phyloP scores from a whole-genome alignment of 495 filamentous ascomycete genomes.

The Aspergillus ellipticus region DNA sequence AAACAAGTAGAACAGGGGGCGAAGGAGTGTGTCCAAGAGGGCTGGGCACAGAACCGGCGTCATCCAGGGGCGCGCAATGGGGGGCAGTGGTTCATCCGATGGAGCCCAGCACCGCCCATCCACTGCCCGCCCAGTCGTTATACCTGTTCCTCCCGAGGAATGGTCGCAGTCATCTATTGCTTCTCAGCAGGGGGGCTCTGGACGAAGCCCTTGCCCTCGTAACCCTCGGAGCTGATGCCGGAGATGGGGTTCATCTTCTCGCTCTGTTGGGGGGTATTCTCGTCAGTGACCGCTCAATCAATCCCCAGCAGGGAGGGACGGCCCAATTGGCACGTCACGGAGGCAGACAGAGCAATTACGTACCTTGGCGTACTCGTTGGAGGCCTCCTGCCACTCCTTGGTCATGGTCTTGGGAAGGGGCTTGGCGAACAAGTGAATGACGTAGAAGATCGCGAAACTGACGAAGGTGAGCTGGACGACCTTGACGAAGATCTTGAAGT shows the following conservation, averaged over 20 bases:
- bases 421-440: constrained; percentile 61
- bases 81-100: constrained; percentile 4
- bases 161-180: constrained; percentile 27
- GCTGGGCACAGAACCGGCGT: constrained; percentile 18
- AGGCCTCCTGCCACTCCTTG: constrained; percentile 89
- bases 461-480: constrained; percentile 56
- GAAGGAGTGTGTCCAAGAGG: constrained; percentile 19
- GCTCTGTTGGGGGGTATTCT: constrained; percentile 43
- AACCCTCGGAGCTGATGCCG: constrained; percentile 75
- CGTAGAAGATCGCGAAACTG: constrained; percentile 62
- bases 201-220: constrained; percentile 76
- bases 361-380: constrained; percentile 90
- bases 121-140: constrained; percentile 14
- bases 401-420: constrained; percentile 79
- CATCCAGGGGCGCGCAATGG: constrained; percentile 14
- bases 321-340: neutral
- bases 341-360: constrained; percentile 20
- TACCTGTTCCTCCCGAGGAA: constrained; percentile 26
- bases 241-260: constrained; percentile 90
- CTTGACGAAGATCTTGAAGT: constrained; percentile 67
- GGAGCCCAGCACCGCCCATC: constrained; percentile 10
- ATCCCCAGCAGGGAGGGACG: neutral
- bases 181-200: constrained; percentile 60
- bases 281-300: constrained; percentile 10
- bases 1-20: constrained; percentile 35